Base-by-base conservation (phyloP, 2,329 filamentous ascomycete genomes). In the Neospermospora avenae region DNA sequence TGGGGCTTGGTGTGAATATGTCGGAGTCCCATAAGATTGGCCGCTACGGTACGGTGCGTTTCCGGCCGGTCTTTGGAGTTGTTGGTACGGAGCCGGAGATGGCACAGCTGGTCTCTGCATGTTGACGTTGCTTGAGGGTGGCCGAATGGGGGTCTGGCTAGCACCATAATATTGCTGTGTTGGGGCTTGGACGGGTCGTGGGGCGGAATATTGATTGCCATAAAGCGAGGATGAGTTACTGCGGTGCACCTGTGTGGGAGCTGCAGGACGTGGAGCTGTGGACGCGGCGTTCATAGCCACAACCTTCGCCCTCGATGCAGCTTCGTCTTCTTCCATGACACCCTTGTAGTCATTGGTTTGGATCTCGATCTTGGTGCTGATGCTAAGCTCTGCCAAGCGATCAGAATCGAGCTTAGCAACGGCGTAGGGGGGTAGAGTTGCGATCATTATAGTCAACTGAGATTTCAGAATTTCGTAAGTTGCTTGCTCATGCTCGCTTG, bases 381-480 rank as follows among this genome's bases (percentile, higher is more conserved):
- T 79, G 55, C 77, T 80, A 14, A 84, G 72, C 45, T 81, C 81
- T 35, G 78, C 77, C 14, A 84, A 69, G 62, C 81, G 79, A 63
- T 84, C 79, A 13, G 81, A 79, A 63, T 84, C 78, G 34, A 84
- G 72, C 68, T 84, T 84, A 14, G 82, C 80, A 25, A 84, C 80
- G 16, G 80, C 80, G 65, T 83, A 83, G 6, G 82, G 82, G 4
- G 82, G 82, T 11, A 84, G 72, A 55, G 76, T 75, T 18, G 79
- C 73, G 18, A 84, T 77, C 70, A 84, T 75, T 56, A 83, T 69
- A 1, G 77, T 75, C 25, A 84, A 70, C 62, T 83, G 80, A 8
- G 77, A 77, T 59, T 79, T 81, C 42, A 84, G 72, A 35, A 78
- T 78, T 58, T 80, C 74, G 64, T 84, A 84, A 0, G 79, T 78